Base-by-base conservation (phyloP, 345 rosid genomes). In the Sisymbrium altissimum region DNA sequence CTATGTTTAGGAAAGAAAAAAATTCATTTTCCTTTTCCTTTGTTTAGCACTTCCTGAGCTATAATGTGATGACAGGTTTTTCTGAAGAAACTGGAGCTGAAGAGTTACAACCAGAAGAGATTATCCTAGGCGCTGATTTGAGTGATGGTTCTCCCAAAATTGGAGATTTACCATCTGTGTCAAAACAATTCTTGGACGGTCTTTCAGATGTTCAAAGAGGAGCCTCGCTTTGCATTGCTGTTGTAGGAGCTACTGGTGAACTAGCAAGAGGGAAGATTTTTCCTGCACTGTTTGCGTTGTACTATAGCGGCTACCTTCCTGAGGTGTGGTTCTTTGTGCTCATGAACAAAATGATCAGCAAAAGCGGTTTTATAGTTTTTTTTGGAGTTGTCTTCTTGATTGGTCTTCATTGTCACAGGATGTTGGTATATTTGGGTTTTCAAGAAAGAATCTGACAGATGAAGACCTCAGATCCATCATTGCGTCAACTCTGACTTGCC, bases 201-300 rank as follows among this genome's bases (percentile, higher is more conserved):
- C 43, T 72, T 41, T 64, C 76, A 12, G 71, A 71, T 68, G 80
- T 70, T 7, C 58, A 19, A 35, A 44, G 65, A 78, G 84, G 78
- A 0, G 74, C 87, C 48, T 87, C 91, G 5, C 90, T 91, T 32
- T 80, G 86, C 83, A 87, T 91, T 72, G 87, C 87, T 57, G 91
- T 88, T 36, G 83, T 87, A 10, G 95, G 95, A 75, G 97, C 97
- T 46, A 88, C 88, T 0, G 92, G 95, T 63, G 95, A 86, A 69
- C 78, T 89, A 44, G 93, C 97, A 30, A 85, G 79, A 72, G 68
- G 76, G 40, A 87, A 87, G 79, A 82, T 86, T 69, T 91, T 89
- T 46, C 93, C 87, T 5, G 95, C 93, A 49, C 60, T 91, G 45
- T 91, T 89, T 81, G 95, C 97, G 21, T 79, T 91, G 66, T 88